Conservation (phyloP, 306 rosid species). For the Sphenostylis stenocarpa region DNA sequence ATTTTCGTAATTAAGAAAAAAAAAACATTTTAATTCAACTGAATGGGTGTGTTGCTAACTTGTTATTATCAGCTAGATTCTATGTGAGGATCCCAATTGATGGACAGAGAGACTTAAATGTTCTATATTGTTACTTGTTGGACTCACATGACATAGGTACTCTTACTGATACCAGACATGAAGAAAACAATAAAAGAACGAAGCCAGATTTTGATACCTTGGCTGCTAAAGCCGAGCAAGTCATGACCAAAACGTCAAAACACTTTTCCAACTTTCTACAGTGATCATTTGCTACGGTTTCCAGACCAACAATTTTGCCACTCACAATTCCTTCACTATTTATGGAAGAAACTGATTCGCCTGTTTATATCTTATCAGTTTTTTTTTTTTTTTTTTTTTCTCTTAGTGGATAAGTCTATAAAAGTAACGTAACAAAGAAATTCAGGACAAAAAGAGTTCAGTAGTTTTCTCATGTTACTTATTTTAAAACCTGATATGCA, state of each 20-base stretch:
- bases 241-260: slow-evolving; percentile 52
- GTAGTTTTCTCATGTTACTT: too few species aligned
- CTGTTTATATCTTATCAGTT: not conserved
- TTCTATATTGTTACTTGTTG: slow-evolving; percentile 31
- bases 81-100: not conserved
- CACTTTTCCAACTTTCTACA: slow-evolving; percentile 34
- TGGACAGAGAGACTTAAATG: slow-evolving; percentile 13
- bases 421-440: not conserved
- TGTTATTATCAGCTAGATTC: not conserved
- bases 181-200: slow-evolving; percentile 50
- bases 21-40: not conserved
- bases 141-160: slow-evolving; percentile 35
- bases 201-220: slow-evolving; percentile 55
- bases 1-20: too few species aligned
- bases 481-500: too few species aligned
- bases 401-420: not conserved
- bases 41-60: not conserved
- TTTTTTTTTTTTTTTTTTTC: not conserved
- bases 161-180: slow-evolving; percentile 26
- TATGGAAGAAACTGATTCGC: not conserved
- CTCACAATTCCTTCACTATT: slow-evolving; percentile 8
- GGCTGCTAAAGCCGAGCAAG: slow-evolving; percentile 34
- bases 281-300: slow-evolving; percentile 19
- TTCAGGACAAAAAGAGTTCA: not conserved
- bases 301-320: slow-evolving; percentile 12